Evolutionary conservation across 116 monocot genomes (phyloP).

Genomic region (Cymodocea nodosa): DNA sequence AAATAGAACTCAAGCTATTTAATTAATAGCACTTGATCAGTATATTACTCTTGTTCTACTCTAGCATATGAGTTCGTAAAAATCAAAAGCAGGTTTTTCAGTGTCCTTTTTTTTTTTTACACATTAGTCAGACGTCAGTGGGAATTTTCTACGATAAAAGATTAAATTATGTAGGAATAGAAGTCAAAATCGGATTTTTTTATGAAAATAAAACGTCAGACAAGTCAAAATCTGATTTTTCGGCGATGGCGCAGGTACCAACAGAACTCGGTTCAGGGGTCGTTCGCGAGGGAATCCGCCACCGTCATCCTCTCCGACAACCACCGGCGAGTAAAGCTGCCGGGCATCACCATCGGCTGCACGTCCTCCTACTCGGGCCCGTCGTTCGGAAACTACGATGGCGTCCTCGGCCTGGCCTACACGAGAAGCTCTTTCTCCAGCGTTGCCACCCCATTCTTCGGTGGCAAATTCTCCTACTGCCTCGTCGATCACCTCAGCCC

Average conservation of each 20-base stretch:
- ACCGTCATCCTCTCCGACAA: constrained; percentile 34
- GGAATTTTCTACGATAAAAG: too few species aligned
- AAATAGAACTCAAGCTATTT: too few species aligned
- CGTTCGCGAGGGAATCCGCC: constrained; percentile 66
- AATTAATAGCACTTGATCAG: too few species aligned
- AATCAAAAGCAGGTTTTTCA: too few species aligned
- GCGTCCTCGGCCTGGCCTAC: constrained; percentile 81
- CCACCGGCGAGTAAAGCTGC: constrained; percentile 26
- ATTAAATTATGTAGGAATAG: too few species aligned
- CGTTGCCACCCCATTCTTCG: constrained; percentile 30
- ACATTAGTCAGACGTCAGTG: too few species aligned
- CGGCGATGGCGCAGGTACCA: constrained; percentile 62
- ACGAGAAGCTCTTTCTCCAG: constrained; percentile 60
- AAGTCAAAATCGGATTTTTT: too few species aligned
- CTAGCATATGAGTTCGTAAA: too few species aligned
- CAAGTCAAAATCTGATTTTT: neutral
- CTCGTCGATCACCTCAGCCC: constrained; percentile 95
- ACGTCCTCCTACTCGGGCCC: constrained; percentile 36
- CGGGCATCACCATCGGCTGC: constrained; percentile 62
- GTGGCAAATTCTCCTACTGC: constrained; percentile 85
- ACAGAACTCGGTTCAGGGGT: constrained; percentile 26
- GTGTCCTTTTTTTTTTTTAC: too few species aligned
- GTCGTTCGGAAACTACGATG: constrained; percentile 47
- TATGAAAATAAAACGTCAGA: too few species aligned
- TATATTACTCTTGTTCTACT: too few species aligned